A percentile compares a stretch with the other conserved stretches of the same genome.
phyloP scores from a whole-genome alignment of 2,329 filamentous ascomycete genomes.

The Huntiella bhutanensis region DNA sequence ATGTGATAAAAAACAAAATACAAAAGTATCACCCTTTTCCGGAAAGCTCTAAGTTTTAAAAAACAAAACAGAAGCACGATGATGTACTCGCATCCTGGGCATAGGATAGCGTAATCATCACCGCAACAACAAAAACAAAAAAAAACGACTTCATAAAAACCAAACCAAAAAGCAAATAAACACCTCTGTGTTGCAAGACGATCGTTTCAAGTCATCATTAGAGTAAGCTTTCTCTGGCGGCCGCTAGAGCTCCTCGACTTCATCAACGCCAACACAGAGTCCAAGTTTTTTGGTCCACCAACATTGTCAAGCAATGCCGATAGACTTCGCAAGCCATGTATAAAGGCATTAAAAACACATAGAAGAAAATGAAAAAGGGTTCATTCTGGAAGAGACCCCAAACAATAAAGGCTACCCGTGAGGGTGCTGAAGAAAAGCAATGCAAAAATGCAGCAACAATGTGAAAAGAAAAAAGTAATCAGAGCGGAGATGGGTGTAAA shows the following conservation, averaged over 20 bases:
- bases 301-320: neutral
- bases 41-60: slow-evolving; percentile 2
- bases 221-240: neutral
- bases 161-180: neutral
- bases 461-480: too few relatives aligned
- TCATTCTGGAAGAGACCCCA: neutral
- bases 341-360: slow-evolving; percentile 4
- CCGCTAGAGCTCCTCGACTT: too few relatives aligned
- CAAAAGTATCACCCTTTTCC: neutral
- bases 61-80: neutral
- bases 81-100: slow-evolving; percentile 1
- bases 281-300: neutral
- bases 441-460: neutral
- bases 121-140: slow-evolving; percentile 3
- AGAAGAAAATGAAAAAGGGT: slow-evolving; percentile 1
- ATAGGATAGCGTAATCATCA: neutral
- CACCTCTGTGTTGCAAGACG: neutral
- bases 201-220: neutral
- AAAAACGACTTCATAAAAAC: neutral
- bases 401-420: neutral
- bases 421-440: neutral
- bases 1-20: neutral
- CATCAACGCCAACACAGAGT: too few relatives aligned
- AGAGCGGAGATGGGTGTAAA: too few relatives aligned
- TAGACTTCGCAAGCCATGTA: slow-evolving; percentile 1